phyloP scores from a whole-genome alignment of 2,329 filamentous ascomycete species.

The Eutypella sp. region DNA sequence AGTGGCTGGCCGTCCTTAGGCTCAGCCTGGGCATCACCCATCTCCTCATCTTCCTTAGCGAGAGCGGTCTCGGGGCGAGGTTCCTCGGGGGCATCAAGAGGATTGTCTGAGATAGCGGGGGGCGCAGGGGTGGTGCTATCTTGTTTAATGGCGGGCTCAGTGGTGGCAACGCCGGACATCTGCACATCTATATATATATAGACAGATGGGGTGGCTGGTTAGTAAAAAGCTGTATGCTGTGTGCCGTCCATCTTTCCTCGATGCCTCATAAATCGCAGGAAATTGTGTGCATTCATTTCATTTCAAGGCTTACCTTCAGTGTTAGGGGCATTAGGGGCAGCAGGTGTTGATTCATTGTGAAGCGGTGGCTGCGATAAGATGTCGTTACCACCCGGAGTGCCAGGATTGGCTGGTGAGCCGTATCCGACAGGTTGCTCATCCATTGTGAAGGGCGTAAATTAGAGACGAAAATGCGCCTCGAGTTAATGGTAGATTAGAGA shows the following conservation, averaged over 20 bases:
- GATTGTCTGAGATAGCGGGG: conserved; percentile 52
- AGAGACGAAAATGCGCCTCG: too few relatives aligned
- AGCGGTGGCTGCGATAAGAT: conserved; percentile 51
- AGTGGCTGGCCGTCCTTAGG: conserved; percentile 41
- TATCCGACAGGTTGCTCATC: conserved; percentile 53
- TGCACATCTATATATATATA: conserved; percentile 57
- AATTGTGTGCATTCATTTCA: background rate
- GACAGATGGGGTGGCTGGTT: too few relatives aligned
- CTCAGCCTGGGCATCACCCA: conserved; percentile 62
- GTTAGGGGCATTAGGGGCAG: conserved; percentile 31
- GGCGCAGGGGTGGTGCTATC: conserved; percentile 57
- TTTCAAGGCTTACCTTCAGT: conserved; percentile 43
- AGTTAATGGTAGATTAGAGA: too few relatives aligned
- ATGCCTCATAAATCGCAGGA: conserved; percentile 2
- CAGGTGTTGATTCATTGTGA: conserved; percentile 37
- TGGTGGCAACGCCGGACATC: conserved; percentile 50
- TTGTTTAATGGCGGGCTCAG: conserved; percentile 52
- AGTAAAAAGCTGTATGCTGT: too few relatives aligned
- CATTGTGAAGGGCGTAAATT: conserved; percentile 39
- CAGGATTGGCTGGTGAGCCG: conserved; percentile 52
- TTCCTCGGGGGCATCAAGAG: conserved; percentile 63
- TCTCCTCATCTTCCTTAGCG: conserved; percentile 70
- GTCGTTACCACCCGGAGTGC: conserved; percentile 52
- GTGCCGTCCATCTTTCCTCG: too few relatives aligned
- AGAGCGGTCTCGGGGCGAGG: conserved; percentile 57